Evolutionary conservation across 257 asterid species (phyloP).

Genomic region (Salvia hispanica): DNA sequence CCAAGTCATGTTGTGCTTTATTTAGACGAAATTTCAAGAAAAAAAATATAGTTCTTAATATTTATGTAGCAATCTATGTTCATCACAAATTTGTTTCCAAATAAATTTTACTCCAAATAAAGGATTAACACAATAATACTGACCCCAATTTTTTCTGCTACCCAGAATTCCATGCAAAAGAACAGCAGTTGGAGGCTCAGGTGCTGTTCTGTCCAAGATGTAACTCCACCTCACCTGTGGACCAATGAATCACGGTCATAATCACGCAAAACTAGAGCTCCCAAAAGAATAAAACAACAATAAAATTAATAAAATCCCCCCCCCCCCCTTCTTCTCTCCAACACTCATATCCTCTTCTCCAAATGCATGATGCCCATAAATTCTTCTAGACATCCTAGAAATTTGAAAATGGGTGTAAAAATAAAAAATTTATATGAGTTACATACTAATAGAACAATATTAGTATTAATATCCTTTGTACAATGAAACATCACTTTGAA

Average conservation of each 20-base stretch:
- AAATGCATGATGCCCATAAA: not conserved
- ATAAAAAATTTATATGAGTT: not conserved
- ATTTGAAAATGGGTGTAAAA: slow-evolving; percentile 1
- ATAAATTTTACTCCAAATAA: slow-evolving; percentile 29
- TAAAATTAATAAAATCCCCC: not conserved
- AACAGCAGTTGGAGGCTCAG: slow-evolving; percentile 96
- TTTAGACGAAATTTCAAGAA: slow-evolving; percentile 10
- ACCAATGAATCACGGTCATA: slow-evolving; percentile 32
- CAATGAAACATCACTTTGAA: slow-evolving; percentile 8
- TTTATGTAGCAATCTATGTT: not conserved
- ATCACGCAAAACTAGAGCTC: slow-evolving; percentile 13
- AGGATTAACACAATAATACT: slow-evolving; percentile 25
- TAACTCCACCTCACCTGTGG: slow-evolving; percentile 93
- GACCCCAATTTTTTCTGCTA: slow-evolving; percentile 98
- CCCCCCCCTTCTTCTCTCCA: not conserved
- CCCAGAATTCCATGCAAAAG: slow-evolving; percentile 98
- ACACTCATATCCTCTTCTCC: slow-evolving; percentile 12
- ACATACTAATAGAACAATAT: not conserved
- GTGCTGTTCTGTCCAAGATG: slow-evolving; percentile 66
- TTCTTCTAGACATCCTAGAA: not conserved
- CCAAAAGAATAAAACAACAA: slow-evolving; percentile 12
- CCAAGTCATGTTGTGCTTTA: not conserved
- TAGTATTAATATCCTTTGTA: not conserved
- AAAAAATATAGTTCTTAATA: not conserved
- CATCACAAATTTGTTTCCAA: slow-evolving; percentile 19